A percentile compares a stretch with the other conserved stretches of the same genome.
phyloP scores from a whole-genome alignment of 495 filamentous ascomycete genomes.

The Choiromyces venosus region DNA sequence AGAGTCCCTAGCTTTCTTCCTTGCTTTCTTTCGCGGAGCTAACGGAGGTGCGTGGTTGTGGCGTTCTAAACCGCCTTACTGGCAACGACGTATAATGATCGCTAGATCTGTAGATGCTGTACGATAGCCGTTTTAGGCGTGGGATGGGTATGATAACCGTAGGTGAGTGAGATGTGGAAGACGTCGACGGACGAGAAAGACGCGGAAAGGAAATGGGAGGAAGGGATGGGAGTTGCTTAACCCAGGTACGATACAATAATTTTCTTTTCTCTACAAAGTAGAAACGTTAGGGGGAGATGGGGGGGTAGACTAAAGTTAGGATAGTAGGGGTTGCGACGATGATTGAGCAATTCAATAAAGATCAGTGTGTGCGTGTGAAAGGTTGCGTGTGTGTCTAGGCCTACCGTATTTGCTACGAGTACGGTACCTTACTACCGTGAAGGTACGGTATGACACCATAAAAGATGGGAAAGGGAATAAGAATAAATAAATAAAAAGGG shows the following conservation, averaged over 20 bases:
- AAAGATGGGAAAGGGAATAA: too few relatives aligned
- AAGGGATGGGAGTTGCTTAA: not conserved
- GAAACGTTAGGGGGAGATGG: not conserved
- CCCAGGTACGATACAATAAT: not conserved
- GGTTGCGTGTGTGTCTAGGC: not conserved
- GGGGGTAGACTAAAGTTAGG: not conserved
- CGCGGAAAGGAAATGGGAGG: not conserved
- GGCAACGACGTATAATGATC: not conserved
- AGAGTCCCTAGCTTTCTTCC: not conserved
- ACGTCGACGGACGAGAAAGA: not conserved
- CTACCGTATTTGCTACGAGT: not conserved
- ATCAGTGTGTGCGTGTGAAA: not conserved
- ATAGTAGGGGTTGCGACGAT: not conserved
- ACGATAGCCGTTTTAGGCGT: not conserved
- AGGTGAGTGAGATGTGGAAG: not conserved
- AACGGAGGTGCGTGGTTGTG: not conserved
- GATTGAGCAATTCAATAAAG: not conserved
- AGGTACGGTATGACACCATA: constrained; percentile 1
- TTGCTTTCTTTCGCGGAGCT: not conserved
- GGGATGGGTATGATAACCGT: not conserved
- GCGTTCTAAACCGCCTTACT: not conserved
- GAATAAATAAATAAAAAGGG: not conserved
- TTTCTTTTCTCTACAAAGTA: not conserved
- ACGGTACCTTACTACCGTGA: not conserved
- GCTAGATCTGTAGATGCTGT: not conserved